Evolutionary conservation across 2,329 filamentous ascomycete species (phyloP), one percentile per base, ranked within the genome.

Genomic region (Ceratocystis harringtonii): DNA sequence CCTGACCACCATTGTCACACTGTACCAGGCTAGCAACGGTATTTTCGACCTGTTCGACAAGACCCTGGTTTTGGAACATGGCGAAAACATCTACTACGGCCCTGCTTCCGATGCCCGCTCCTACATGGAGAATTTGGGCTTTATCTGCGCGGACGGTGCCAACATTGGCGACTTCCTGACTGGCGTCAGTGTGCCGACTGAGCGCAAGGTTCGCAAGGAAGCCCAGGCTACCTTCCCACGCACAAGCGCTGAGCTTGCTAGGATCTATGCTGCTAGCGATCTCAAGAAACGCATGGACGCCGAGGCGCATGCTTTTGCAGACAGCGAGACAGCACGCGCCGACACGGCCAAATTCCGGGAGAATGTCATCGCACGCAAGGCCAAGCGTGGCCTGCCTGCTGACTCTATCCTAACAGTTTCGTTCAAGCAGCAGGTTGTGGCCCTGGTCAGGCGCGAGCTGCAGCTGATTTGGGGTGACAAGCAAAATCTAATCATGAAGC

Each of bases 161-260:
- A 89, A 86, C 0, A 86, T 83, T 0, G 84, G 86, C 25, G 87
- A 90, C 71, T 89, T 89, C 76, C 74, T 89, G 61, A 89, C 86
- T 1, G 86, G 84, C 22, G 85, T 86, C 15, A 86, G 83, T 0
- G 84, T 85, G 0, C 83, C 86, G 0, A 84, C 84, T 0, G 88
- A 91, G 72, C 80, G 89, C 61, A 78, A 81, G 30, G 84, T 90
- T 71, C 79, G 70, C 1, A 66, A 72, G 0, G 77, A 74, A 0
- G 72, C 72, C 58, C 73, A 78, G 63, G 69, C 72, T 61, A 72
- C 69, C 0, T 80, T 80, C 63, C 80, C 80, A 0, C 74, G 78
- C n/a, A 80, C 71, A 1, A 73, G 77, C 3, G 71, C 73, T 0
- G 74, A 73, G 10, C 75, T 87, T 6, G 74, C 77, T 1, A 71